These are phyloP conservation scores for Euphrasia arctica DNA, from an alignment of 305 asterid genomes.

Conservation along the genomic window DNA sequence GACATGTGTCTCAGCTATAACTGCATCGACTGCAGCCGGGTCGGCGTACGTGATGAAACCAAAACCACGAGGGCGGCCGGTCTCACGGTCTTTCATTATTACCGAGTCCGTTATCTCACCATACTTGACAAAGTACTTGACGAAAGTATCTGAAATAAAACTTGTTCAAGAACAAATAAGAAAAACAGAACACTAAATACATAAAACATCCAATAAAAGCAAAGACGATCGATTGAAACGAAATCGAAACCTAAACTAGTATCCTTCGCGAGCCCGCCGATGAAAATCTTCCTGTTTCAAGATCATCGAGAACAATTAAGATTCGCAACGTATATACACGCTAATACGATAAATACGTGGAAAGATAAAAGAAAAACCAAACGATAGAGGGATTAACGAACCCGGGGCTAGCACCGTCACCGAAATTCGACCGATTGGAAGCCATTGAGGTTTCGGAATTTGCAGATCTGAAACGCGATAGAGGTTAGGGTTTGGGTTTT, in stretches of 20 bases:
- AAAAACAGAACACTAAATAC: not conserved
- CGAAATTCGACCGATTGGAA: slow-evolving; percentile 70
- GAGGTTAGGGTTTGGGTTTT: slow-evolving; percentile 49
- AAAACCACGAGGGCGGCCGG: slow-evolving; percentile 93
- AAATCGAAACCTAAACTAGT: slow-evolving; percentile 63
- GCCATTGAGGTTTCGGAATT: slow-evolving; percentile 39
- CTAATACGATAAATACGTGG: not conserved
- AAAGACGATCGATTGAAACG: not conserved
- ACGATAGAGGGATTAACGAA: slow-evolving; percentile 25
- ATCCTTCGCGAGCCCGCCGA: slow-evolving; percentile 88
- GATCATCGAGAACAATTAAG: not conserved
- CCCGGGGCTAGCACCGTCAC: slow-evolving; percentile 98
- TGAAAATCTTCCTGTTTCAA: slow-evolving; percentile 71
- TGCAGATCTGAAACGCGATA: slow-evolving; percentile 38
- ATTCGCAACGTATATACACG: slow-evolving; percentile 12
- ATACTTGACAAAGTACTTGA: slow-evolving; percentile 88
- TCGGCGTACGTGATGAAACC: slow-evolving; percentile 90
- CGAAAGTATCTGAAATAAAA: slow-evolving; percentile 59
- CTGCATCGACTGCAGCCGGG: slow-evolving; percentile 79
- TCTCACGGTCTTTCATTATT: slow-evolving; percentile 85
- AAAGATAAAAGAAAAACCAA: slow-evolving; percentile 10
- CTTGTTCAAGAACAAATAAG: not conserved
- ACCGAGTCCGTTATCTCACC: slow-evolving; percentile 95
- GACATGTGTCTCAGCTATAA: slow-evolving; percentile 81
- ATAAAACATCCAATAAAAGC: too few relatives aligned